Conservation (phyloP, 805 yeast species). For the Barnettozyma sucrosica region DNA sequence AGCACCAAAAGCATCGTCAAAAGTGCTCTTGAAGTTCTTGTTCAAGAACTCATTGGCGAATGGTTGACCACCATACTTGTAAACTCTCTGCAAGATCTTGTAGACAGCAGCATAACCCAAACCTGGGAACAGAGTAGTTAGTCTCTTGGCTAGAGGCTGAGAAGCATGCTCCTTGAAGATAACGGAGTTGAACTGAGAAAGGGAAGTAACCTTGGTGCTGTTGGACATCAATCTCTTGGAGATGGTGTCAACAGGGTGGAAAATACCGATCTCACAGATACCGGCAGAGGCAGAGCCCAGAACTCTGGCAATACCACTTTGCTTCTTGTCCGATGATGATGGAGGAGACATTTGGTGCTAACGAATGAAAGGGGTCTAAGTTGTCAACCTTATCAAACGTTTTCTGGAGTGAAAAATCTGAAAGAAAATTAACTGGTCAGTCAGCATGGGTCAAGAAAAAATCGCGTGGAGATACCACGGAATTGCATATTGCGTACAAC, state of each 20-base stretch:
- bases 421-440: not conserved
- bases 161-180: slow-evolving; percentile 79
- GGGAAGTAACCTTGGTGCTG: slow-evolving; percentile 58
- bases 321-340: slow-evolving; percentile 63
- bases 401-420: not conserved
- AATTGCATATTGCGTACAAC: not conserved
- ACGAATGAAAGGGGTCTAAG: not conserved
- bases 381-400: not conserved
- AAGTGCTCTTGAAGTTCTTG: slow-evolving; percentile 61
- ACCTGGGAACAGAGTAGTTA: slow-evolving; percentile 91
- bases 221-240: slow-evolving; percentile 93
- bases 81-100: slow-evolving; percentile 93
- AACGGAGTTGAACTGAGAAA: slow-evolving; percentile 71
- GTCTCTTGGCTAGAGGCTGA: slow-evolving; percentile 62
- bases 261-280: slow-evolving; percentile 90
- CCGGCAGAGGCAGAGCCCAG: slow-evolving; percentile 98
- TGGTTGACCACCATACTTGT: slow-evolving; percentile 99
- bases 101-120: slow-evolving; percentile 97
- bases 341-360: slow-evolving; percentile 21
- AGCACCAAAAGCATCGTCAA: slow-evolving; percentile 76
- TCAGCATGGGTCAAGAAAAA: not conserved
- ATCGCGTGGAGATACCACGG: not conserved
- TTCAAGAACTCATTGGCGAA: slow-evolving; percentile 91
- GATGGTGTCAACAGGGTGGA: slow-evolving; percentile 98
- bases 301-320: slow-evolving; percentile 84